These are phyloP conservation scores for Pinus tabuliformis DNA, from an alignment of 75 land plant species.

Conservation along the genomic window DNA sequence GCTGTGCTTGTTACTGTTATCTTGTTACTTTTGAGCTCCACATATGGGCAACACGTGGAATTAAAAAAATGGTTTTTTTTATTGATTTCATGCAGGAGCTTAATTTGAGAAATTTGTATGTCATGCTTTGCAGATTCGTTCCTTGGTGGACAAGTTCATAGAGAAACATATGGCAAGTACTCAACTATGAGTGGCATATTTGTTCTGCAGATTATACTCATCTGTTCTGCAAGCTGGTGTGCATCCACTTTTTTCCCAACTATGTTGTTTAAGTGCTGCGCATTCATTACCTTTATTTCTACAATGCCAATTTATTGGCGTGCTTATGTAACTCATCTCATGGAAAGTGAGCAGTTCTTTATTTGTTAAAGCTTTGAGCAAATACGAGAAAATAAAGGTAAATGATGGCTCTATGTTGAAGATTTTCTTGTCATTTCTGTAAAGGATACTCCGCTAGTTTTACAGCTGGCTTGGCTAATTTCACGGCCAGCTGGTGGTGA, in stretches of 20 bases:
- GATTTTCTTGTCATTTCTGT: slow-evolving; percentile 11
- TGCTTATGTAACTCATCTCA: slow-evolving; percentile 6
- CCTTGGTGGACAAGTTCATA: slow-evolving; percentile 89
- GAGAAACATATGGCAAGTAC: slow-evolving; percentile 68
- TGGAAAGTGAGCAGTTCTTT: slow-evolving; percentile 5
- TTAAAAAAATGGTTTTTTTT: background rate
- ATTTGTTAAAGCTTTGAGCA: slow-evolving; percentile 5
- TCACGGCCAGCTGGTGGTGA: background rate
- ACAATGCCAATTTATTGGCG: background rate
- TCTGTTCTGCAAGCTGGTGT: background rate
- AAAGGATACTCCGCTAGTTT: slow-evolving; percentile 2
- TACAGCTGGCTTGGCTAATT: background rate
- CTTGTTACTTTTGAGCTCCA: background rate
- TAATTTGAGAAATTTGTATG: background rate
- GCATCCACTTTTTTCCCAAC: slow-evolving; percentile 4
- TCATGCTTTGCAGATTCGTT: slow-evolving; percentile 69
- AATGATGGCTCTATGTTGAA: slow-evolving; percentile 4
- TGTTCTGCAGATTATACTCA: background rate
- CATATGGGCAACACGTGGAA: background rate
- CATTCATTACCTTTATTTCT: slow-evolving; percentile 9
- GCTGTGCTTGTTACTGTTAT: background rate
- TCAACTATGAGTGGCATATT: slow-evolving; percentile 16
- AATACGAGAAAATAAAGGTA: slow-evolving; percentile 6
- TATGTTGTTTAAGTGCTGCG: slow-evolving; percentile 1
- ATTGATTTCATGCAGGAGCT: background rate